Evolutionary conservation across 495 filamentous ascomycete genomes (phyloP).

Genomic region (Neurospora intermedia): DNA sequence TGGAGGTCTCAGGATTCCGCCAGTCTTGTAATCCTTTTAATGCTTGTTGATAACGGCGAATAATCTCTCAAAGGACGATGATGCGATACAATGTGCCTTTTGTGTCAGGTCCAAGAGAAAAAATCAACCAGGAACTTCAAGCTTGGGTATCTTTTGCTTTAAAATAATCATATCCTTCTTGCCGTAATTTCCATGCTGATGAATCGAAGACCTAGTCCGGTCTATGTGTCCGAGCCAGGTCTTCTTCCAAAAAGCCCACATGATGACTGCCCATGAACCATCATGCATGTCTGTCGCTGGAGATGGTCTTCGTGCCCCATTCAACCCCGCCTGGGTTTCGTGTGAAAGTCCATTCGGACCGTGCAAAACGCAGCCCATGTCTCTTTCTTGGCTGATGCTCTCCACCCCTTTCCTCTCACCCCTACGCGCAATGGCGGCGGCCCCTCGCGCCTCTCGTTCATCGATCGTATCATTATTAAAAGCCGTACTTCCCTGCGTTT

Average conservation of each 20-base stretch:
- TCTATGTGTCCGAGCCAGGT: background rate
- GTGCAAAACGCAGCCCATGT: background rate
- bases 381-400: background rate
- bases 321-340: background rate
- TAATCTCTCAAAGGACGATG: background rate
- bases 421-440: background rate
- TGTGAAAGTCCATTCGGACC: background rate
- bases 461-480: background rate
- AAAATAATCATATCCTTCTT: background rate
- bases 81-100: background rate
- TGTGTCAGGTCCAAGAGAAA: background rate
- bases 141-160: background rate
- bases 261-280: background rate
- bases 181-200: background rate
- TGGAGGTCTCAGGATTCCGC: background rate
- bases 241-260: background rate
- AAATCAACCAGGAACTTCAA: background rate
- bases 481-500: background rate
- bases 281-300: background rate
- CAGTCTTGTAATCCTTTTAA: background rate
- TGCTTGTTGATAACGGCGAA: background rate
- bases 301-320: background rate
- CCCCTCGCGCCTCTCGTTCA: background rate
- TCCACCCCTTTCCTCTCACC: background rate
- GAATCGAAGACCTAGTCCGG: background rate